Evolutionary conservation across 345 rosid species (phyloP).

Genomic region (Jatropha curcas): DNA sequence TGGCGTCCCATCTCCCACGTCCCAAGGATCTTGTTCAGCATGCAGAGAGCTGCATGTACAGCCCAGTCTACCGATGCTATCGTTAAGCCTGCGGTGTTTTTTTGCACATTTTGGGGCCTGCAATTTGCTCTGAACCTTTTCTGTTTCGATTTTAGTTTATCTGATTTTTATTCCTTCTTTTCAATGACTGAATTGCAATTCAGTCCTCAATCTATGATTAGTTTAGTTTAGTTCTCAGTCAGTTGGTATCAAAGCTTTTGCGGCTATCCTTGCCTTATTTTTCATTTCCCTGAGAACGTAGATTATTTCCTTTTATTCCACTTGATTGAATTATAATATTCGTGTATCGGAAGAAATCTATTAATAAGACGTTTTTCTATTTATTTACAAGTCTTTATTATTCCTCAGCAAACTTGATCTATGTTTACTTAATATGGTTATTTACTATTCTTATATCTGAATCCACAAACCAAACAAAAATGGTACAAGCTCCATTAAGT

Average conservation of each 20-base stretch:
- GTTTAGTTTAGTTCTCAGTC: background rate
- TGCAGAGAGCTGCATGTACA: constrained; percentile 98
- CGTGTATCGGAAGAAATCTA: background rate
- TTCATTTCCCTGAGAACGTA: background rate
- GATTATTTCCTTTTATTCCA: background rate
- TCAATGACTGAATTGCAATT: background rate
- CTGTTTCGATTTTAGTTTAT: constrained; percentile 7
- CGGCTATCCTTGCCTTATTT: background rate
- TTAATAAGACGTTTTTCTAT: background rate
- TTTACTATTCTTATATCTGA: no score
- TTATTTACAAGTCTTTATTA: no score
- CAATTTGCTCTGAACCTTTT: background rate
- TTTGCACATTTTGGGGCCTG: background rate
- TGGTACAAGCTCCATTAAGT: no score
- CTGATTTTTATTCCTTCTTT: background rate
- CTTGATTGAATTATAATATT: background rate
- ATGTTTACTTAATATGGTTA: no score
- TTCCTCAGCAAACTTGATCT: no score
- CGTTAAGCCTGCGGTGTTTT: constrained; percentile 42
- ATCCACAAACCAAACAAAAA: no score
- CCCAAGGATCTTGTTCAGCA: constrained; percentile 72
- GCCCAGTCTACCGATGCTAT: constrained; percentile 75
- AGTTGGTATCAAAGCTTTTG: background rate
- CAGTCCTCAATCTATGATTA: background rate
- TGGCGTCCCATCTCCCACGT: constrained; percentile 88